Conservation (phyloP, 495 filamentous ascomycete genomes). For the Apiosordaria backusii region DNA sequence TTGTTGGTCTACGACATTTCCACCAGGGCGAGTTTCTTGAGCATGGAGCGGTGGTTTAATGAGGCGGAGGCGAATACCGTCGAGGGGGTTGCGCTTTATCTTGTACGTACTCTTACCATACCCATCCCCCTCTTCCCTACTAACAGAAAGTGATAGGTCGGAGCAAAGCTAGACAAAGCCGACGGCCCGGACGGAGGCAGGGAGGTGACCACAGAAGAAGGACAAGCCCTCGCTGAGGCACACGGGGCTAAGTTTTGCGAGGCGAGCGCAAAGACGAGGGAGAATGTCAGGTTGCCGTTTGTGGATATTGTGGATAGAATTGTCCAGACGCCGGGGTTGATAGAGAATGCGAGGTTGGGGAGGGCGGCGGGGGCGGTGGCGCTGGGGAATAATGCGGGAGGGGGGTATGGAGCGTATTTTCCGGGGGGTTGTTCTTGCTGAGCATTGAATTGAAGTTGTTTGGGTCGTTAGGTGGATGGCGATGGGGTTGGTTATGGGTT, state of each 20-base stretch:
- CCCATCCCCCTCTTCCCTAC: not conserved
- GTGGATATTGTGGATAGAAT: slow-evolving; percentile 53
- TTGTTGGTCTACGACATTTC: slow-evolving; percentile 60
- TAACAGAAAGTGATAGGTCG: slow-evolving; percentile 37
- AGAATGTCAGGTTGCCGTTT: slow-evolving; percentile 53
- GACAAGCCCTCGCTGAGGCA: slow-evolving; percentile 46
- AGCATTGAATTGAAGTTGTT: not conserved
- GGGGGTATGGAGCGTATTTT: slow-evolving; percentile 23
- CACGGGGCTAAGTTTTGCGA: slow-evolving; percentile 53
- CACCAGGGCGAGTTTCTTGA: slow-evolving; percentile 50
- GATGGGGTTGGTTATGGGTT: not conserved
- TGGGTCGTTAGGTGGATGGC: too few species aligned
- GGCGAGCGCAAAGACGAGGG: slow-evolving; percentile 52
- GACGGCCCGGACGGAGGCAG: slow-evolving; percentile 26
- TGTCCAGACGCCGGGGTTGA: slow-evolving; percentile 43
- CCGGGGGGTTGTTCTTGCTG: slow-evolving; percentile 1
- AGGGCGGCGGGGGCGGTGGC: slow-evolving; percentile 18
- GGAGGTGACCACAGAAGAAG: slow-evolving; percentile 51
- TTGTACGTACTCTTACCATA: slow-evolving; percentile 36
- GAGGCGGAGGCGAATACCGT: slow-evolving; percentile 53
- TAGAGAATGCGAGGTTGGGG: slow-evolving; percentile 30
- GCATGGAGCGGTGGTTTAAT: slow-evolving; percentile 58
- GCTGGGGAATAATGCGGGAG: slow-evolving; percentile 6
- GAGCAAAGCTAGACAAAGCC: slow-evolving; percentile 54
- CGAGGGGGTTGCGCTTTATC: slow-evolving; percentile 49